Percentiles rank a stretch among this genome's conserved stretches.
phyloP scores from a whole-genome alignment of 2,329 filamentous ascomycete genomes.

The Hymenoscyphus fructigenus region DNA sequence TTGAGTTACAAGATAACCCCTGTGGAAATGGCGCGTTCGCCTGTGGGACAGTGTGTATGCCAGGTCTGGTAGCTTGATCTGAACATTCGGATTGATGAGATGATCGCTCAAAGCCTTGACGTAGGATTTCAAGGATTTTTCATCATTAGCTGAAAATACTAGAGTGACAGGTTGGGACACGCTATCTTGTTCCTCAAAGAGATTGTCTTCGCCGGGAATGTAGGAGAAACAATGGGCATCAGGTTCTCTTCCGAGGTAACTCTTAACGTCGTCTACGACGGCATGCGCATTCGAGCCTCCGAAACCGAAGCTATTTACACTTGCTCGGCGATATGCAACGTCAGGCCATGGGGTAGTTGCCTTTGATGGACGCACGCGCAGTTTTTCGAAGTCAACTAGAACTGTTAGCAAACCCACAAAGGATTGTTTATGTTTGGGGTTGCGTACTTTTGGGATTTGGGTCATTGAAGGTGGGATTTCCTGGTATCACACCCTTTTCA shows the following conservation, averaged over 20 bases:
- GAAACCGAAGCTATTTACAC: slow-evolving; percentile 35
- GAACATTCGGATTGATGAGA: slow-evolving; percentile 21
- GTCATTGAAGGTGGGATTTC: slow-evolving; percentile 42
- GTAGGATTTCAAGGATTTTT: slow-evolving; percentile 29
- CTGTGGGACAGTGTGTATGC: slow-evolving; percentile 29
- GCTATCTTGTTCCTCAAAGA: slow-evolving; percentile 14
- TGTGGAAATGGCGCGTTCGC: slow-evolving; percentile 24
- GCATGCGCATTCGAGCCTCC: slow-evolving; percentile 37
- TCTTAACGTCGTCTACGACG: slow-evolving; percentile 6
- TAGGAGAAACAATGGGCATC: slow-evolving; percentile 14
- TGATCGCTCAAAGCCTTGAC: slow-evolving; percentile 27
- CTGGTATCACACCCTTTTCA: slow-evolving; percentile 42
- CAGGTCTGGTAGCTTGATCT: slow-evolving; percentile 20
- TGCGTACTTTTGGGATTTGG: slow-evolving; percentile 35
- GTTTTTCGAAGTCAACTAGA: slow-evolving; percentile 5
- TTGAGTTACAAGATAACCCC: slow-evolving; percentile 23
- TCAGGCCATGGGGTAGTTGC: slow-evolving; percentile 17
- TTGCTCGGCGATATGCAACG: slow-evolving; percentile 45
- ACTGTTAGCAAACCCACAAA: background rate
- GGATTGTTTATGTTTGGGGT: background rate
- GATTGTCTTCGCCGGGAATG: slow-evolving; percentile 6
- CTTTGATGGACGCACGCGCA: slow-evolving; percentile 20
- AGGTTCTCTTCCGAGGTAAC: background rate
- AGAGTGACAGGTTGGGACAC: slow-evolving; percentile 18
- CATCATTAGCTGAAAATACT: slow-evolving; percentile 29